Evolutionary conservation across 2,329 filamentous ascomycete genomes (phyloP).

Genomic region (Ceratocystis albifundus): DNA sequence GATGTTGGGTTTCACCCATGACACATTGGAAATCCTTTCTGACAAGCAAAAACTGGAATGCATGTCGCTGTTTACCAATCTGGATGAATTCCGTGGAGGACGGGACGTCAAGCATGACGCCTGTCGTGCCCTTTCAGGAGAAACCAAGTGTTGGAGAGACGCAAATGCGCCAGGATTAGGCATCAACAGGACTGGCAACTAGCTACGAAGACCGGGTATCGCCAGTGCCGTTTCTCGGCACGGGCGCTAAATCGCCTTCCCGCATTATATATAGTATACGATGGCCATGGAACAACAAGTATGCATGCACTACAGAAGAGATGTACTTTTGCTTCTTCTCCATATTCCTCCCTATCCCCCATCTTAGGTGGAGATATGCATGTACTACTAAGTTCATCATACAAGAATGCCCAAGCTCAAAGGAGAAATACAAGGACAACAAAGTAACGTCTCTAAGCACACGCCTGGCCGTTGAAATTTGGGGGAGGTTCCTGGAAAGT

Average conservation of each 20-base stretch:
- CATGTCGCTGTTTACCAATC: not conserved
- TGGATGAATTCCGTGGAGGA: not conserved
- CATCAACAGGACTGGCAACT: not conserved
- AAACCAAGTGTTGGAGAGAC: not conserved
- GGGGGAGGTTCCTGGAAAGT: not conserved
- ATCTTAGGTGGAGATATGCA: not conserved
- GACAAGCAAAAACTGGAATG: conserved; percentile 11
- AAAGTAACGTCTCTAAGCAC: not conserved
- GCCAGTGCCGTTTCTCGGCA: not conserved
- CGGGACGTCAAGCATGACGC: not conserved
- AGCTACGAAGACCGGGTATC: not conserved
- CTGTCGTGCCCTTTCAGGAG: not conserved
- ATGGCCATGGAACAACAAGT: not conserved
- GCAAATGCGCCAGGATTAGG: not conserved
- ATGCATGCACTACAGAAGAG: not conserved
- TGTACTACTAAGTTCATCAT: not conserved
- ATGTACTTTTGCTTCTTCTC: not conserved
- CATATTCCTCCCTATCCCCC: not conserved
- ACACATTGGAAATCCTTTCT: conserved; percentile 14
- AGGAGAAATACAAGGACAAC: not conserved
- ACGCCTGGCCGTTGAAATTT: not conserved
- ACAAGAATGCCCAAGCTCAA: not conserved
- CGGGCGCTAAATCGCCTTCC: not conserved
- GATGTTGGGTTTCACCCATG: not conserved
- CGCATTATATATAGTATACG: not conserved